A percentile compares a stretch with the other conserved stretches of the same genome.
phyloP scores from a whole-genome alignment of 208 protist genomes.

The Strigomonas galati region DNA sequence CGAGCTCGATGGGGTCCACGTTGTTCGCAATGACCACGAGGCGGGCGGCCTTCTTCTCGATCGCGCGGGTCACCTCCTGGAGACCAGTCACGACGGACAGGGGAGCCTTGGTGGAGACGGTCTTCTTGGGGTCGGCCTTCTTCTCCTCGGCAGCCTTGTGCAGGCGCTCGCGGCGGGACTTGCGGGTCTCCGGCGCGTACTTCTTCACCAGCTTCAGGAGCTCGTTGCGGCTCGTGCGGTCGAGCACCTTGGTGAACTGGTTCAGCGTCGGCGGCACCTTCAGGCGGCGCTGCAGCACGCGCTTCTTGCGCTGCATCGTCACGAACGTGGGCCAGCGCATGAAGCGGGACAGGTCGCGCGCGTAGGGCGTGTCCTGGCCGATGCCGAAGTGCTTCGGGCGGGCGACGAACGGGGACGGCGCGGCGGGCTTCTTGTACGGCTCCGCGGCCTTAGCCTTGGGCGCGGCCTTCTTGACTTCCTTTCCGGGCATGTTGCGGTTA shows the following conservation, averaged over 20 bases:
- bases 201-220: conserved; percentile 98
- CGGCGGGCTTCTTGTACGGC: conserved; percentile 74
- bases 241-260: conserved; percentile 92
- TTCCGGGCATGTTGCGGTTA: conserved; percentile 58
- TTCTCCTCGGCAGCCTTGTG: conserved; percentile 91
- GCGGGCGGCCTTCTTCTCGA: conserved; percentile 98
- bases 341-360: conserved; percentile 96
- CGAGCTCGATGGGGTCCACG: conserved; percentile 99
- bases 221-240: conserved; percentile 94
- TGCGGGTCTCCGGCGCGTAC: conserved; percentile 96
- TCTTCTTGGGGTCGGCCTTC: conserved; percentile 81
- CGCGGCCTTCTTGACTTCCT: conserved; percentile 80
- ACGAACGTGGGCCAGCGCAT: conserved; percentile 99
- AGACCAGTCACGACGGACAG: conserved; percentile 95
- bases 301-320: conserved; percentile 97
- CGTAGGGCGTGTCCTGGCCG: conserved; percentile 92
- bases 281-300: conserved; percentile 96
- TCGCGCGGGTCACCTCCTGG: conserved; percentile 97
- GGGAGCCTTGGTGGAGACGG: conserved; percentile 83
- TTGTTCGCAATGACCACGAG: conserved; percentile 99
- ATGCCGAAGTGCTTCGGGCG: conserved; percentile 91
- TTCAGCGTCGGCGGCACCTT: conserved; percentile 94
- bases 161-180: conserved; percentile 95
- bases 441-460: conserved; percentile 60
- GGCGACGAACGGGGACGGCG: conserved; percentile 62